A percentile compares a stretch with the other conserved stretches of the same genome.
Conservation (phyloP, 208 protist genomes). For the Leishmania mexicana region DNA sequence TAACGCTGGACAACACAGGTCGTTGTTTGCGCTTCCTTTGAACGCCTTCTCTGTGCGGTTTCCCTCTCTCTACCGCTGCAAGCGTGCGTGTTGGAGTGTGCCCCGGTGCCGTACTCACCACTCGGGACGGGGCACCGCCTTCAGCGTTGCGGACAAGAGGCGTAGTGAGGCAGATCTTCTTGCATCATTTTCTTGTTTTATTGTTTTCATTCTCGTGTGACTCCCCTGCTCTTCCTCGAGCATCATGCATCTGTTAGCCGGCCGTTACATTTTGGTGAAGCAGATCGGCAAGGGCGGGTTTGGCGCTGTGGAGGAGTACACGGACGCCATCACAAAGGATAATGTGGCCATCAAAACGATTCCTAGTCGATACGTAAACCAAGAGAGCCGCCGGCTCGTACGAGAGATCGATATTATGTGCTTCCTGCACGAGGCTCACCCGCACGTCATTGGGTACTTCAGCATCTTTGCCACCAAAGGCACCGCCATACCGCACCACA, state of each 20-base stretch:
- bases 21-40: background rate
- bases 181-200: background rate
- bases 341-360: constrained; percentile 94
- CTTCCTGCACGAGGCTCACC: constrained; percentile 93
- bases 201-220: background rate
- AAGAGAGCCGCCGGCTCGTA: constrained; percentile 92
- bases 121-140: background rate
- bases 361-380: constrained; percentile 78
- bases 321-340: constrained; percentile 66
- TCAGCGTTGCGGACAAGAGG: background rate
- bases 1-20: background rate
- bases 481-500: constrained; percentile 30
- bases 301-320: constrained; percentile 97
- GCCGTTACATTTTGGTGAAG: constrained; percentile 66
- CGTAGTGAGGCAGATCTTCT: background rate
- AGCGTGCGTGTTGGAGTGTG: background rate
- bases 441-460: constrained; percentile 94
- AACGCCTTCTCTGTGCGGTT: background rate
- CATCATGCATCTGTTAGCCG: constrained; percentile 45
- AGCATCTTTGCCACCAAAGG: constrained; percentile 95
- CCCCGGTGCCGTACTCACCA: background rate
- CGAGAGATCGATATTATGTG: constrained; percentile 97
- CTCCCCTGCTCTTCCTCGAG: background rate
- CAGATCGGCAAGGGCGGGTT: constrained; percentile 95
- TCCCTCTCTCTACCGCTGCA: background rate